Base-by-base conservation (phyloP, 1,284 basidiomycete species). In the Ceratobasidium sp. region DNA sequence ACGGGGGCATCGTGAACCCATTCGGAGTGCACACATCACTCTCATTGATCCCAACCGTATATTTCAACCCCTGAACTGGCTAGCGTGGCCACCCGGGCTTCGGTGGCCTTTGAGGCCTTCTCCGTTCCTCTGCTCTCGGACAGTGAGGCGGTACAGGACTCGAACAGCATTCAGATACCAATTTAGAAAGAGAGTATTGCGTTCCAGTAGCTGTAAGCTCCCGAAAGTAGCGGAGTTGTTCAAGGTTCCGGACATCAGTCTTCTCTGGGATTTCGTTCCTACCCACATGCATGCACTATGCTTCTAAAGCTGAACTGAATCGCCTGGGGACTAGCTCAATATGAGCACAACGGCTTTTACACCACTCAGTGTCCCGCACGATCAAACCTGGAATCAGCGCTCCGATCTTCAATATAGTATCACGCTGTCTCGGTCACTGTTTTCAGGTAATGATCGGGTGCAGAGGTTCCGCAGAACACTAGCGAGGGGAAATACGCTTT, bases 311-410 rank as follows among this genome's bases (percentile, higher is more conserved):
- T 41, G 54, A 70, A n/a, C 43, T 38, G 58, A 55, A 70, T 58
- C 59, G 58, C 46, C 32, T 43, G 26, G 67, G 32, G 55, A 59
- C 67, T 70, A 70, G 67, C 67, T 70, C 44, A 44, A 70, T 70
- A 58, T 70, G 67, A 55, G 5, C 50, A 59, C 67, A 21, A 49
- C 26, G 21, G 67, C 67, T 70, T 70, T 70, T 70, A n/a, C 35
- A 50, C 67, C 43, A 46, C 67, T 55, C 54, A 52, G 55, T 46
- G 67, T 18, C 55, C 58, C n/a, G 35, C 30, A 61, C 58, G 23
- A 70, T 70, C 67, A 70, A 70, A 55, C 54, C 55, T 46, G 54
- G 44, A 55, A 70, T 59, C 55, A 49, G 41, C 67, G 43, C 43
- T 61, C 58, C 43, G 16, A 59, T 55, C 66, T 55, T 70, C 54